These are phyloP conservation scores for Lentinula sp. DNA, from an alignment of 768 basidiomycete species.

Conservation along the genomic window DNA sequence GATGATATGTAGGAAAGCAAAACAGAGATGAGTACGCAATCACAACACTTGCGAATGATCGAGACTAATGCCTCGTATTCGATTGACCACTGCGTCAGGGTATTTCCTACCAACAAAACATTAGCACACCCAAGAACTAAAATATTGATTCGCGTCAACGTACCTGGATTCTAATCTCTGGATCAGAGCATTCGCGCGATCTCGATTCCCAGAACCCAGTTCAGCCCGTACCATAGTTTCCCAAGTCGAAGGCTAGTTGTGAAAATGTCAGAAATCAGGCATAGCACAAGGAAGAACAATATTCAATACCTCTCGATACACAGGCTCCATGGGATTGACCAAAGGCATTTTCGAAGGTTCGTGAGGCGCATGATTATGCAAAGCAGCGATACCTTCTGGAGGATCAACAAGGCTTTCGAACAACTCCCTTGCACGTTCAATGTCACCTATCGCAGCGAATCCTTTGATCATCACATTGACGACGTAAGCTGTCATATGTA, in stretches of 20 bases:
- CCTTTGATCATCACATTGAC: slow-evolving; percentile 81
- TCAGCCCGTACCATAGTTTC: slow-evolving; percentile 95
- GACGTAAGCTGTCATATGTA: slow-evolving; percentile 94
- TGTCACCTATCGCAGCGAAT: slow-evolving; percentile 57
- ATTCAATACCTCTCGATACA: slow-evolving; percentile 72
- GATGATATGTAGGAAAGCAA: too few species aligned
- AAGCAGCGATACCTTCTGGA: slow-evolving; percentile 77
- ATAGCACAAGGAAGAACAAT: neutral
- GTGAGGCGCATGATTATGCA: slow-evolving; percentile 81
- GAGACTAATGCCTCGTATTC: slow-evolving; percentile 77
- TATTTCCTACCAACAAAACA: slow-evolving; percentile 43
- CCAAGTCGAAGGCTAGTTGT: slow-evolving; percentile 77
- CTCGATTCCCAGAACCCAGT: slow-evolving; percentile 68
- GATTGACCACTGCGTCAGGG: slow-evolving; percentile 72
- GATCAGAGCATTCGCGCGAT: slow-evolving; percentile 62
- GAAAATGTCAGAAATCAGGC: slow-evolving; percentile 4
- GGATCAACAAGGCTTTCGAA: slow-evolving; percentile 84
- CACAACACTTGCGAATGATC: slow-evolving; percentile 40
- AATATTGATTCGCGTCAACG: slow-evolving; percentile 14
- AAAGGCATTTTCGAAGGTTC: slow-evolving; percentile 29
- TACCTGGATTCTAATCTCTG: slow-evolving; percentile 69
- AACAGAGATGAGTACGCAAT: neutral
- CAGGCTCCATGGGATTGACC: slow-evolving; percentile 45
- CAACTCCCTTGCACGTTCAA: slow-evolving; percentile 65
- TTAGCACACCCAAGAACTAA: neutral